Conservation (phyloP, 2,329 filamentous ascomycete species). For the Metarhizium anisopliae region DNA sequence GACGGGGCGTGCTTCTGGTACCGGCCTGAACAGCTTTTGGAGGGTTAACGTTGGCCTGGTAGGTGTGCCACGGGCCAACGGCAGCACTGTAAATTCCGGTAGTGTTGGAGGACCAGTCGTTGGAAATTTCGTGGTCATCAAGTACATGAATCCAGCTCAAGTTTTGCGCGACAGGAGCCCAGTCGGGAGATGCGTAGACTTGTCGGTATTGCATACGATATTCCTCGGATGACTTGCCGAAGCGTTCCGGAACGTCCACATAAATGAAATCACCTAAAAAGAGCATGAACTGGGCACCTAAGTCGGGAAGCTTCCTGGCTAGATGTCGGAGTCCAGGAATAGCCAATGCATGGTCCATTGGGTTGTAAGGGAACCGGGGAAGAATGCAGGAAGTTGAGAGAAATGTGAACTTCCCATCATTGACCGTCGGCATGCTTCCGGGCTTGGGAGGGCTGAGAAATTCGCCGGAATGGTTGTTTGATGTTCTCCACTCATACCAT, state of each 20-base stretch:
- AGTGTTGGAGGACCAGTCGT: constrained; percentile 70
- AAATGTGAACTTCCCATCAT: constrained; percentile 73
- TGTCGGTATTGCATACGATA: constrained; percentile 91
- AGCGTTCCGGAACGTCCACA: constrained; percentile 74
- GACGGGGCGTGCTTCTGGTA: constrained; percentile 24
- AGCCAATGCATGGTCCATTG: constrained; percentile 70
- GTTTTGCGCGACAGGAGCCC: constrained; percentile 63
- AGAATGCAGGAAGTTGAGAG: constrained; percentile 90
- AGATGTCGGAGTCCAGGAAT: constrained; percentile 75
- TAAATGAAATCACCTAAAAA: constrained; percentile 86
- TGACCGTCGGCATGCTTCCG: constrained; percentile 51
- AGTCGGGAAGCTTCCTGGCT: constrained; percentile 58
- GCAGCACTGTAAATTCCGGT: constrained; percentile 42
- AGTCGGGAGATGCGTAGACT: constrained; percentile 92
- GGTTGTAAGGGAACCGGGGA: constrained; percentile 80
- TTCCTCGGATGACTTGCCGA: constrained; percentile 62
- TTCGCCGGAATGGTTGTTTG: constrained; percentile 76
- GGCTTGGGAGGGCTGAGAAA: constrained; percentile 69
- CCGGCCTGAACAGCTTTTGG: constrained; percentile 50
- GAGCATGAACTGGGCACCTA: constrained; percentile 72
- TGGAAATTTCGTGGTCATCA: constrained; percentile 93
- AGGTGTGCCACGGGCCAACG: constrained; percentile 76
- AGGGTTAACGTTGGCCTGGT: constrained; percentile 79
- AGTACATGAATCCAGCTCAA: constrained; percentile 97
- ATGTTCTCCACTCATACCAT: constrained; percentile 74